phyloP scores from a whole-genome alignment of 2,329 filamentous ascomycete genomes.

The Blastomyces emzantsi region DNA sequence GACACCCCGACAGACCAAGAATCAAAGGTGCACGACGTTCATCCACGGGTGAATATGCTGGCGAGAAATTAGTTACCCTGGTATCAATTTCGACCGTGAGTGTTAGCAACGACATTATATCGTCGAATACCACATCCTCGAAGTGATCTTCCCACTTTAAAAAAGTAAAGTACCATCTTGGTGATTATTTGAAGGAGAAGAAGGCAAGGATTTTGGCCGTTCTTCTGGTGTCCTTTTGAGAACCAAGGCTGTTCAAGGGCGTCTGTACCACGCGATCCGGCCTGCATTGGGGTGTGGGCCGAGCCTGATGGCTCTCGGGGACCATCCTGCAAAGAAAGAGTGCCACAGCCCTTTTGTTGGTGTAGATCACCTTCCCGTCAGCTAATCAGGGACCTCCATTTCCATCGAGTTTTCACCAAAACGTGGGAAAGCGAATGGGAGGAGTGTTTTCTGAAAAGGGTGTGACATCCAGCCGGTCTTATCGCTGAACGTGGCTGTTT shows the following conservation, averaged over 20 bases:
- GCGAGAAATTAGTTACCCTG: no score
- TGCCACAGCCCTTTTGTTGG: slow-evolving; percentile 1
- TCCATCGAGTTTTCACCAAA: not conserved
- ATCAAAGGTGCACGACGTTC: slow-evolving; percentile 12
- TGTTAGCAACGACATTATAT: not conserved
- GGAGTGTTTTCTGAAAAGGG: not conserved
- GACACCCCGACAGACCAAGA: slow-evolving; percentile 13
- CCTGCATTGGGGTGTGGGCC: not conserved
- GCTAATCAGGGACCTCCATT: slow-evolving; percentile 1
- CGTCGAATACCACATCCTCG: not conserved
- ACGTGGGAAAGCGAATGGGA: not conserved
- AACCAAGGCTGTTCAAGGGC: not conserved
- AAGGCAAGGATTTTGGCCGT: not conserved
- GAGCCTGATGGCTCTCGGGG: not conserved
- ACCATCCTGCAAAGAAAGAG: slow-evolving; percentile 3
- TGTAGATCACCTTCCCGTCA: not conserved
- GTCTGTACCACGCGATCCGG: slow-evolving; percentile 3
- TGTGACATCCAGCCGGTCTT: not conserved
- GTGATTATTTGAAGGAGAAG: not conserved
- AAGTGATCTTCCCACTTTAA: not conserved
- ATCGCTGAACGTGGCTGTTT: slow-evolving; percentile 5
- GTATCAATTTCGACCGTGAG: not conserved
- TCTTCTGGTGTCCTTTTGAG: not conserved
- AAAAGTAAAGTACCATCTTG: not conserved
- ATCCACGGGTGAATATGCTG: slow-evolving; percentile 2